Evolutionary conservation across 306 rosid genomes (phyloP).

Genomic region (Corylus heterophylla): DNA sequence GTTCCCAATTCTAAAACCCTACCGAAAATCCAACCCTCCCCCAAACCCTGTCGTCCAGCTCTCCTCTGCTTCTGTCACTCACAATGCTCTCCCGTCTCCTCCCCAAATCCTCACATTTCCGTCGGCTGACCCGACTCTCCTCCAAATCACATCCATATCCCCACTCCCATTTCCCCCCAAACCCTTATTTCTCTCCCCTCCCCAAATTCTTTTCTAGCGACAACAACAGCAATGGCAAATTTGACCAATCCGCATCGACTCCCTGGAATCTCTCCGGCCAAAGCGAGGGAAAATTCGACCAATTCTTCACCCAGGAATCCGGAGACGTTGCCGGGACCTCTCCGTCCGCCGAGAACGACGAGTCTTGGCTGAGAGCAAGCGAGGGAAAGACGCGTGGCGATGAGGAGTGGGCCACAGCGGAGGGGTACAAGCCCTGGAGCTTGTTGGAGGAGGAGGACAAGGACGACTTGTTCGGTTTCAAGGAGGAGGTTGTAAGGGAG

Average conservation of each 20-base stretch:
- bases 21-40: not conserved
- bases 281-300: constrained; percentile 42
- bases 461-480: constrained; percentile 42
- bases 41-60: not conserved
- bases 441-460: constrained; percentile 55
- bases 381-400: constrained; percentile 28
- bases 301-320: constrained; percentile 41
- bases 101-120: constrained; percentile 65
- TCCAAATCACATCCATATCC: constrained; percentile 23
- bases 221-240: constrained; percentile 24
- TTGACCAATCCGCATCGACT: constrained; percentile 28
- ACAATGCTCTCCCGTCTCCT: constrained; percentile 87
- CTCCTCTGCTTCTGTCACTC: not conserved
- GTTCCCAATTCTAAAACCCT: constrained; percentile 4
- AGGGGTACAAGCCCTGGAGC: constrained; percentile 53
- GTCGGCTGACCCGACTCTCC: constrained; percentile 45
- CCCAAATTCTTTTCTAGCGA: constrained; percentile 50
- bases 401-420: constrained; percentile 33
- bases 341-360: constrained; percentile 25
- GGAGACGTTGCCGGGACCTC: constrained; percentile 27
- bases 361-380: constrained; percentile 45
- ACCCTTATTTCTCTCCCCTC: constrained; percentile 20
- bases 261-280: constrained; percentile 52
- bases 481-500: constrained; percentile 26
- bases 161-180: constrained; percentile 19